Percentiles rank a stretch among this genome's conserved stretches.
These are phyloP conservation scores for Baorangia bicolor DNA, from an alignment of 768 basidiomycete genomes.

Conservation along the genomic window DNA sequence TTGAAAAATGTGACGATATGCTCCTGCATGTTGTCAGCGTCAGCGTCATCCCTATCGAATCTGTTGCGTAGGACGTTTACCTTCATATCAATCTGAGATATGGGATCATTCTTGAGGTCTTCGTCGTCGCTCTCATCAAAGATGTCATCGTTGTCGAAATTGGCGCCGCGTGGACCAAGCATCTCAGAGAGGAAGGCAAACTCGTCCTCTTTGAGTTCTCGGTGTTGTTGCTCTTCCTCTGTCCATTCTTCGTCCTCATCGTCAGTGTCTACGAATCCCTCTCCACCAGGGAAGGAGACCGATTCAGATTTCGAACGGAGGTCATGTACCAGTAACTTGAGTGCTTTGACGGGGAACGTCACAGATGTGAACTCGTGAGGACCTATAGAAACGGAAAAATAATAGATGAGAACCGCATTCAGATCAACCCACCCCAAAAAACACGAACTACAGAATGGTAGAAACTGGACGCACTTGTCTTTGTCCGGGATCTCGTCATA, in stretches of 20 bases:
- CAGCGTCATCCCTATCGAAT: conserved; percentile 16
- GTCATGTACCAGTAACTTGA: conserved; percentile 87
- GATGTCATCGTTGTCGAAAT: conserved; percentile 78
- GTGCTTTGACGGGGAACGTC: conserved; percentile 86
- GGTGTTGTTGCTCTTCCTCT: conserved; percentile 73
- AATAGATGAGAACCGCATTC: conserved; percentile 19
- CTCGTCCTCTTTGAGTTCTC: conserved; percentile 67
- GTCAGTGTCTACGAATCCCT: conserved; percentile 65
- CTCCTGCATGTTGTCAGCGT: conserved; percentile 40
- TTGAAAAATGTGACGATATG: conserved; percentile 70
- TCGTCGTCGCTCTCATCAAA: conserved; percentile 78
- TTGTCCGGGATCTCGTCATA: conserved; percentile 93
- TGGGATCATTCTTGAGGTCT: conserved; percentile 82
- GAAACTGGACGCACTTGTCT: conserved; percentile 59
- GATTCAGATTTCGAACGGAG: conserved; percentile 77
- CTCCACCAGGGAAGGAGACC: conserved; percentile 60
- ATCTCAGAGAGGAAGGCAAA: conserved; percentile 83
- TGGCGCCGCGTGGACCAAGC: conserved; percentile 69
- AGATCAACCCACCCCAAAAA: background rate
- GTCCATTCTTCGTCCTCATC: conserved; percentile 95
- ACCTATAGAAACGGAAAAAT: conserved; percentile 42
- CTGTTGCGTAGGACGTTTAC: conserved; percentile 32
- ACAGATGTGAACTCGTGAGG: conserved; percentile 86
- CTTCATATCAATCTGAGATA: conserved; percentile 82
- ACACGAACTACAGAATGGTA: conserved; percentile 1